These are phyloP conservation scores for Pouteria glomerata DNA, from an alignment of 148 eudicot genomes.

Conservation along the genomic window DNA sequence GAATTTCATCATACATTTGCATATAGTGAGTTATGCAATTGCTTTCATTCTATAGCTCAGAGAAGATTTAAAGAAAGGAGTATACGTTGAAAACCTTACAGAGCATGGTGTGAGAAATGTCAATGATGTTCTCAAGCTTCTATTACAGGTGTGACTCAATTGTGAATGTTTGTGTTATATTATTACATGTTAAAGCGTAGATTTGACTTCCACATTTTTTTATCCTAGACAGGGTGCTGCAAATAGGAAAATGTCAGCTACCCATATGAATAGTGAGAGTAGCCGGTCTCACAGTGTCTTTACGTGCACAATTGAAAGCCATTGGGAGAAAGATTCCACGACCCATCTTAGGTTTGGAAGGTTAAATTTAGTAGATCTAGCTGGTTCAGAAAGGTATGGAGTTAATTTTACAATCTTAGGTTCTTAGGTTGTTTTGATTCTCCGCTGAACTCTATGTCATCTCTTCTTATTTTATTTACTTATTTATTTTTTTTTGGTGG, in stretches of 20 bases:
- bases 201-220: not conserved
- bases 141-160: constrained; percentile 40
- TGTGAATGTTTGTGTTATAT: constrained; percentile 12
- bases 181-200: not conserved
- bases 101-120: constrained; percentile 48
- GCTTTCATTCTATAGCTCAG: constrained; percentile 40
- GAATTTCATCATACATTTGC: not conserved
- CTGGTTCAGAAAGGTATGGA: constrained; percentile 67
- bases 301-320: constrained; percentile 66
- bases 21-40: not conserved
- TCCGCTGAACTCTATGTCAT: not conserved
- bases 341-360: constrained; percentile 61
- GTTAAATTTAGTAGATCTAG: constrained; percentile 63
- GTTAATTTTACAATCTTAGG: not conserved
- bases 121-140: constrained; percentile 51
- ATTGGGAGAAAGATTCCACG: constrained; percentile 59
- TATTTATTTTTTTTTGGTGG: too few relatives aligned
- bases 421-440: constrained; percentile 9
- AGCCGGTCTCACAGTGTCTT: constrained; percentile 75
- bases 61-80: constrained; percentile 61
- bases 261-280: constrained; percentile 67
- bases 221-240: constrained; percentile 47
- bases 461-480: too few relatives aligned
- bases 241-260: constrained; percentile 71
- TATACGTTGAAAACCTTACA: constrained; percentile 60